Conservation (phyloP, 164 flowering plant genomes). For the Magnolia sinica region DNA sequence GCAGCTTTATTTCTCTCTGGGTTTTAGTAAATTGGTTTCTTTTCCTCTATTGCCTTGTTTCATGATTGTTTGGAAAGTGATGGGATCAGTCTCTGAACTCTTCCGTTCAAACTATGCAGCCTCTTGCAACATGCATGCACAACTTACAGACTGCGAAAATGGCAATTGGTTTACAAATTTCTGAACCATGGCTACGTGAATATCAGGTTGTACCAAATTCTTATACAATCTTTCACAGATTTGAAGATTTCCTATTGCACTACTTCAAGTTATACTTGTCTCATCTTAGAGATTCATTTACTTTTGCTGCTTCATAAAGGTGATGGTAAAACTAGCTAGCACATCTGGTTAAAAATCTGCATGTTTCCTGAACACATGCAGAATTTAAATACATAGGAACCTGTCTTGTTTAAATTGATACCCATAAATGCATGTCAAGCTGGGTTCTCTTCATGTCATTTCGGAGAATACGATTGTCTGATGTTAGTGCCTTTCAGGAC, state of each 20-base stretch:
- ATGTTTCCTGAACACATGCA: too few relatives aligned
- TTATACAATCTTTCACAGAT: neutral
- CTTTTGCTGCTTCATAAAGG: neutral
- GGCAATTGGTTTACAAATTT: slow-evolving; percentile 82
- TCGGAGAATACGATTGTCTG: neutral
- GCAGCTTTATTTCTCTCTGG: too few relatives aligned
- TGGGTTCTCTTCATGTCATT: neutral
- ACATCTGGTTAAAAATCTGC: neutral
- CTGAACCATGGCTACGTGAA: slow-evolving; percentile 97
- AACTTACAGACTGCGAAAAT: slow-evolving; percentile 66
- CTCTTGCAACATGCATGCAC: slow-evolving; percentile 93
- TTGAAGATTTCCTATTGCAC: neutral
- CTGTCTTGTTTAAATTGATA: neutral
- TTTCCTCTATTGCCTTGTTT: neutral
- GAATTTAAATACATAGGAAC: neutral
- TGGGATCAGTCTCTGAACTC: neutral
- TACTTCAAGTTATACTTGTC: neutral
- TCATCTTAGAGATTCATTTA: neutral
- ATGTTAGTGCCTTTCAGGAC: neutral
- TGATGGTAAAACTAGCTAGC: neutral
- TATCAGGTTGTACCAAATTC: slow-evolving; percentile 63
- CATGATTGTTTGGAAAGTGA: neutral
- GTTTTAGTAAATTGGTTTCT: too few relatives aligned
- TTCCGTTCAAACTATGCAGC: slow-evolving; percentile 45
- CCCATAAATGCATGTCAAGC: neutral